A percentile compares a stretch with the other conserved stretches of the same genome.
These are phyloP conservation scores for Sphagnum tenellum DNA, from an alignment of 225 moss, liverwort and hornwort species.

Conservation along the genomic window DNA sequence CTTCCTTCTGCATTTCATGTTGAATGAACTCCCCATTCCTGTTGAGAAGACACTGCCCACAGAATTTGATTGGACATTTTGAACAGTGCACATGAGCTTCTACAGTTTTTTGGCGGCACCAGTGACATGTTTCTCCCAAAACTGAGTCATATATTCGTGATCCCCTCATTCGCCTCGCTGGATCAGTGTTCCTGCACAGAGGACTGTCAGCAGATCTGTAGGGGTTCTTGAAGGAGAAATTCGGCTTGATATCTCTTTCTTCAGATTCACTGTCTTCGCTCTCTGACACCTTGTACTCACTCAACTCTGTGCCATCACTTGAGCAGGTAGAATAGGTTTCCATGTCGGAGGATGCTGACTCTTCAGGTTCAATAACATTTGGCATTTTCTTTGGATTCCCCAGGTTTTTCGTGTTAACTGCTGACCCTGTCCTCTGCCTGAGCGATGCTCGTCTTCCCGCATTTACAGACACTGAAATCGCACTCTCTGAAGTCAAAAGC, in stretches of 20 bases:
- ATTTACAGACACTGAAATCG: no score
- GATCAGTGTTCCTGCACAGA: not conserved
- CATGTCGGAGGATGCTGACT: no score
- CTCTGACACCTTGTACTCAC: conserved; percentile 1
- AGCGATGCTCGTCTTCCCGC: no score
- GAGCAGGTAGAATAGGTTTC: not conserved
- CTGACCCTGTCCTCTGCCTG: no score
- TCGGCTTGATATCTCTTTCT: not conserved
- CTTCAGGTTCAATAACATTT: no score
- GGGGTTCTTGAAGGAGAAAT: not conserved
- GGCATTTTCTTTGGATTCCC: no score
- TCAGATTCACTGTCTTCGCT: conserved; percentile 1
- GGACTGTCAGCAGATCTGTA: not conserved
- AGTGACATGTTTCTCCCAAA: conserved; percentile 46
- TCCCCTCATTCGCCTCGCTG: conserved; percentile 13
- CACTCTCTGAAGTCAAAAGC: no score
- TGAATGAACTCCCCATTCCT: conserved; percentile 24
- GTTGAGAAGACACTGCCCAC: conserved; percentile 21
- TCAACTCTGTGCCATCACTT: not conserved
- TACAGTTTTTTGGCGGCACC: conserved; percentile 62
- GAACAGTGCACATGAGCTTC: conserved; percentile 49
- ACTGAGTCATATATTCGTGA: conserved; percentile 41
- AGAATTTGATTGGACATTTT: conserved; percentile 19
- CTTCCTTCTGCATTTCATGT: conserved; percentile 7
- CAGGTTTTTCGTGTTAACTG: no score